Evolutionary conservation across 805 yeast genomes (phyloP).

Genomic region (Ogataea angusta): DNA sequence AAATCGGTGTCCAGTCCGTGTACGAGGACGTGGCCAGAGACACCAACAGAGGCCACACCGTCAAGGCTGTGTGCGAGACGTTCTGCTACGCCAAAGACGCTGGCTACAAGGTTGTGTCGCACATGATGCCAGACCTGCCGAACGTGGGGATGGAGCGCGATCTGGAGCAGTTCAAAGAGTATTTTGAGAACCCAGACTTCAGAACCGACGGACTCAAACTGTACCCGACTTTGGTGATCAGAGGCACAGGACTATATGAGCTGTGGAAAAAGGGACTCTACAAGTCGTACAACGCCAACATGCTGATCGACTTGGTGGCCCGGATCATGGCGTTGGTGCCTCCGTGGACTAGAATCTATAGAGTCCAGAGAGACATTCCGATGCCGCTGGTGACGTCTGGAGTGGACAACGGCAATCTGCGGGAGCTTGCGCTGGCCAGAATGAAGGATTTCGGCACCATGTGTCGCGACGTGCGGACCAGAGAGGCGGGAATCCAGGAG

Average conservation of each 20-base stretch:
- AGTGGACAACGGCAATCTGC: conserved; percentile 93
- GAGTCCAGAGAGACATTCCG: conserved; percentile 98
- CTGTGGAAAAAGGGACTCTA: conserved; percentile 96
- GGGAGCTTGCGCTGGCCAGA: conserved; percentile 93
- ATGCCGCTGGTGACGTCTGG: conserved; percentile 98
- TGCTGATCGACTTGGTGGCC: conserved; percentile 90
- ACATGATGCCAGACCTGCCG: conserved; percentile 99
- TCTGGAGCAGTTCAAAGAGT: conserved; percentile 90
- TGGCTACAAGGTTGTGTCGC: conserved; percentile 95
- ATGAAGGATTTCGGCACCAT: conserved; percentile 97
- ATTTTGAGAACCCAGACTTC: conserved; percentile 94
- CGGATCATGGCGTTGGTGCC: conserved; percentile 94
- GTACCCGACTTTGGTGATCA: conserved; percentile 92
- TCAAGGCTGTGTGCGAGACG: conserved; percentile 91
- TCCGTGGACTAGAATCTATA: conserved; percentile 98
- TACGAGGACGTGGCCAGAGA: conserved; percentile 98
- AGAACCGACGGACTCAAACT: conserved; percentile 95
- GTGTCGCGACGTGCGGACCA: conserved; percentile 93
- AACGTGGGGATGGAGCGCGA: conserved; percentile 99
- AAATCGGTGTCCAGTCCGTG: conserved; percentile 95
- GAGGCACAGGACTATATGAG: conserved; percentile 97
- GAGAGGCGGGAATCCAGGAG: conserved; percentile 98
- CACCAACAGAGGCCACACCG: conserved; percentile 97
- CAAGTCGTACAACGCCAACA: conserved; percentile 92
- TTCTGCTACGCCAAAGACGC: conserved; percentile 97